Base-by-base conservation (phyloP, 768 basidiomycete genomes). In the Mycena crocata region DNA sequence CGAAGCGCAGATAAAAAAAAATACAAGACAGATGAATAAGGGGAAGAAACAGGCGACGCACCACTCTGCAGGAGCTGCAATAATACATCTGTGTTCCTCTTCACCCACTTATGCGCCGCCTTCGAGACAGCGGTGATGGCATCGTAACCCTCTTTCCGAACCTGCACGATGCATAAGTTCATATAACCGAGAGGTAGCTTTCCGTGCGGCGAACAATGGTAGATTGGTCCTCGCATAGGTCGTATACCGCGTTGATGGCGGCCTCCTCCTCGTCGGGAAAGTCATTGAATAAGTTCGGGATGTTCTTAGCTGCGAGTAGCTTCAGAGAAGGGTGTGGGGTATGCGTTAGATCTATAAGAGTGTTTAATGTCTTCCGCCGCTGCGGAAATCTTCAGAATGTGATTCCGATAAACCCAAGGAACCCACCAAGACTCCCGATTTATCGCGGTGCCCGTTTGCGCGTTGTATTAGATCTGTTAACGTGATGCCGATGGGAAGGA, bases 41-140 rank as follows among this genome's bases (percentile, higher is more conserved):
- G n/a, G n/a, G 42, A 34, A 23, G 32, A 45, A 23, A 19, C 9
- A 50, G 39, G 13, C 62, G 21, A 81, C 89, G 76, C 73, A 92
- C 91, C 91, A 69, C 89, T 90, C 74, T 92, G 92, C 12, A 93
- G 81, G 19, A 93, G 77, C 67, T 93, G 91, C n/a, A 93, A 82
- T 23, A 93, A 80, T 3, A 93, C 91, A 76, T 93, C 91, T 5
- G 88, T 87, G 74, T 93, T 93, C 69, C 91, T 79, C 75, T 88
- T 89, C 55, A 92, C 82, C 85, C 86, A 89, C 71, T 85, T 88
- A 50, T 73, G 80, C 61, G 88, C 83, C 60, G 81, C 83, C 57
- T 64, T 81, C 8, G 83, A 84, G 21, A 85, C 72, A 15, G 75
- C 71, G 0, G 85, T 87, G 59, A 93, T 85, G 3, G 90, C 88